Evolutionary conservation across 2,329 filamentous ascomycete genomes (phyloP).

Genomic region (Samsoniella hepiali): DNA sequence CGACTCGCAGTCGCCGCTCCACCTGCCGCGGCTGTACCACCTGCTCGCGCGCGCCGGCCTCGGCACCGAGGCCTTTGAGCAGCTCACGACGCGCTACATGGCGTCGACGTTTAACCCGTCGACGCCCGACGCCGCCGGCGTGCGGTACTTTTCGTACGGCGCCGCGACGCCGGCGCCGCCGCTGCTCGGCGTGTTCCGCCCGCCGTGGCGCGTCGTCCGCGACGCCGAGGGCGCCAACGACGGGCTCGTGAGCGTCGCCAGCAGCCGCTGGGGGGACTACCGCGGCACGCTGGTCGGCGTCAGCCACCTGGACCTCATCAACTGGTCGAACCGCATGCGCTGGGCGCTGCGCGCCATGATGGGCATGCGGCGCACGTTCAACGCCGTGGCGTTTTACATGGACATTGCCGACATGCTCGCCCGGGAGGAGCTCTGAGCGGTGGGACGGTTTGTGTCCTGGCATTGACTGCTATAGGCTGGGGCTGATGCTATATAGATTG

Average conservation of each 20-base stretch:
- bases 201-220: slow-evolving; percentile 49
- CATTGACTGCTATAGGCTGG: not conserved
- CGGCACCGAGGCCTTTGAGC: slow-evolving; percentile 57
- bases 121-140: slow-evolving; percentile 49
- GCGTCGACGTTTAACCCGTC: slow-evolving; percentile 54
- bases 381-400: slow-evolving; percentile 65
- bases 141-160: slow-evolving; percentile 62
- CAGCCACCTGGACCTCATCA: slow-evolving; percentile 63
- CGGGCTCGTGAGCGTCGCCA: slow-evolving; percentile 63
- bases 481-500: not conserved
- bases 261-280: slow-evolving; percentile 60
- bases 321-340: slow-evolving; percentile 61
- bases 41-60: slow-evolving; percentile 50
- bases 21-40: slow-evolving; percentile 54
- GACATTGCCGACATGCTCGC: slow-evolving; percentile 68
- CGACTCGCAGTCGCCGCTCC: slow-evolving; percentile 39
- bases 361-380: slow-evolving; percentile 58
- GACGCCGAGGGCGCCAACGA: slow-evolving; percentile 59
- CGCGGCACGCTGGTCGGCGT: slow-evolving; percentile 61
- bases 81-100: slow-evolving; percentile 60
- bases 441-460: not conserved
- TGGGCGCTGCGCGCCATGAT: slow-evolving; percentile 52
- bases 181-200: slow-evolving; percentile 61
- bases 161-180: slow-evolving; percentile 50
- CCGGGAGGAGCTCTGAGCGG: slow-evolving; percentile 51